Conservation (phyloP, 148 eudicot species). For the Amaranthus hypochondriacus region DNA sequence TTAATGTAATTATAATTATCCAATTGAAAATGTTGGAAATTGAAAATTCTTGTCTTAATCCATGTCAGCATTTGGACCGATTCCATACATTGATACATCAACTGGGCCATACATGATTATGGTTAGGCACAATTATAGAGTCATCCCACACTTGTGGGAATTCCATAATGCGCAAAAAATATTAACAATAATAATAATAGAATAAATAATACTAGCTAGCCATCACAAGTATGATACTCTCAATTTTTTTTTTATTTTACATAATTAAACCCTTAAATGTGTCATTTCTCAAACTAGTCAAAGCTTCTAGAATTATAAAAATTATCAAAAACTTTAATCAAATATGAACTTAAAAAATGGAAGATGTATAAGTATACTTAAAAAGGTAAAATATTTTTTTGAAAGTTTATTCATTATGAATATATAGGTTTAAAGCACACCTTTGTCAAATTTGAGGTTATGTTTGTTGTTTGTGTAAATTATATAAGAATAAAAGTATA, state of each 20-base stretch:
- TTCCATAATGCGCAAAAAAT: background rate
- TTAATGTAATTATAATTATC: background rate
- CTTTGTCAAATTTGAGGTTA: too few relatives aligned
- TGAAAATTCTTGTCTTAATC: background rate
- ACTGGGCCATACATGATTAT: slow-evolving; percentile 1
- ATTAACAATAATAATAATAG: too few relatives aligned
- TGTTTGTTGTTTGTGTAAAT: too few relatives aligned
- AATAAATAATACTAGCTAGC: background rate
- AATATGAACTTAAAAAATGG: too few relatives aligned
- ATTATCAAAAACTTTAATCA: too few relatives aligned
- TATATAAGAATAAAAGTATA: too few relatives aligned
- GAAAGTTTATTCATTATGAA: too few relatives aligned
- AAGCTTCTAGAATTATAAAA: too few relatives aligned
- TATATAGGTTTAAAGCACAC: too few relatives aligned
- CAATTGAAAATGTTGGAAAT: slow-evolving; percentile 11
- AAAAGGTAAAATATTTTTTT: too few relatives aligned
- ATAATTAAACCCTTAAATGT: background rate
- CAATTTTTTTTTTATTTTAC: background rate
- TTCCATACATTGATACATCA: background rate
- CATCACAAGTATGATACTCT: background rate
- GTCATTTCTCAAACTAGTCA: too few relatives aligned
- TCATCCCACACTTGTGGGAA: slow-evolving; percentile 24
- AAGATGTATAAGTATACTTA: too few relatives aligned
- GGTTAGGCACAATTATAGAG: background rate
- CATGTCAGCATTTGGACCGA: slow-evolving; percentile 18